These are phyloP conservation scores for Primulina eburnea DNA, from an alignment of 257 asterid genomes.

Conservation along the genomic window DNA sequence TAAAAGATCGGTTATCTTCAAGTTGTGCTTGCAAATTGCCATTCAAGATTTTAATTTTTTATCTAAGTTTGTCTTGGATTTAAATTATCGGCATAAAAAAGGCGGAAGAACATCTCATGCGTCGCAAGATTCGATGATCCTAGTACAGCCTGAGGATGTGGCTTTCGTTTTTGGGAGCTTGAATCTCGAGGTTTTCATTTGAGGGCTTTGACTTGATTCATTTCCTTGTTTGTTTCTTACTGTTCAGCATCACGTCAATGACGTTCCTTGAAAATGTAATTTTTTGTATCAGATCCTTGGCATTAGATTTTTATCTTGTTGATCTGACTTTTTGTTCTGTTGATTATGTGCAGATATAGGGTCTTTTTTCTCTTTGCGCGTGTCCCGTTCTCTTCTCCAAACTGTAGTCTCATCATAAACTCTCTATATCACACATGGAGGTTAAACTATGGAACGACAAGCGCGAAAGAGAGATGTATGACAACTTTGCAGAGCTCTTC, in stretches of 20 bases:
- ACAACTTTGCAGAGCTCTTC: slow-evolving; percentile 79
- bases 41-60: too few species aligned
- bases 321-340: slow-evolving; percentile 21
- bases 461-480: slow-evolving; percentile 97
- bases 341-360: slow-evolving; percentile 36
- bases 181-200: not conserved
- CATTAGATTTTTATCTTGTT: slow-evolving; percentile 6
- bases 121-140: too few species aligned
- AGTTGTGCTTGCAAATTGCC: not conserved
- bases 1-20: not conserved
- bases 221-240: not conserved
- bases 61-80: not conserved
- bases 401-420: slow-evolving; percentile 11
- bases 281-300: not conserved
- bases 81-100: too few species aligned
- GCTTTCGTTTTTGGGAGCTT: not conserved
- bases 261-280: not conserved
- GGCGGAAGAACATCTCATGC: too few species aligned
- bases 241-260: not conserved
- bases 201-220: not conserved
- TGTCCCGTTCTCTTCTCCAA: slow-evolving; percentile 99
- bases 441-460: slow-evolving; percentile 98
- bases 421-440: slow-evolving; percentile 49
- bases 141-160: not conserved
- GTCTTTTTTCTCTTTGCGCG: slow-evolving; percentile 69